Percentiles rank a stretch among this genome's conserved stretches.
phyloP scores from a whole-genome alignment of 345 rosid genomes.

The Viola odorata region DNA sequence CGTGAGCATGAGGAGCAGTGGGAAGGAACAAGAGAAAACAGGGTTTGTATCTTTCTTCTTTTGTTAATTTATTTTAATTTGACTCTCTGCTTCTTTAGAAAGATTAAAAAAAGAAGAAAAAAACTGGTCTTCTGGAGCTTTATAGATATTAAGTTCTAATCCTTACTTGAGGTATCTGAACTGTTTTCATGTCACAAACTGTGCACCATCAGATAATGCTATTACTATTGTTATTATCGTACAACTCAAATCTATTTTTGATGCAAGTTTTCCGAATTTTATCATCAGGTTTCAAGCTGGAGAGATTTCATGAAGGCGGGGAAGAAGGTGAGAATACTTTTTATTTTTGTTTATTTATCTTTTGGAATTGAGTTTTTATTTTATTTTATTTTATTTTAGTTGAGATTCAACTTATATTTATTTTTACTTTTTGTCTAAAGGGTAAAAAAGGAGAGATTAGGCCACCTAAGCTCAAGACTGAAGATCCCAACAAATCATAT shows the following conservation, averaged over 20 bases:
- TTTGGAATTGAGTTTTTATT: neutral
- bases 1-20: conserved; percentile 98
- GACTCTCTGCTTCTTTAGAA: neutral
- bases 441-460: conserved; percentile 87
- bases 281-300: conserved; percentile 81
- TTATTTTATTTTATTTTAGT: neutral
- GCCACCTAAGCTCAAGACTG: conserved; percentile 94
- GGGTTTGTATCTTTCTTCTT: conserved; percentile 44
- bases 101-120: too few relatives aligned
- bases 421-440: conserved; percentile 23
- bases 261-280: neutral
- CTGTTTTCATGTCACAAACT: too few relatives aligned
- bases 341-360: neutral
- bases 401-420: neutral
- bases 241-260: too few relatives aligned
- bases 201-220: too few relatives aligned
- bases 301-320: conserved; percentile 88
- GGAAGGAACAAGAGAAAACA: conserved; percentile 96
- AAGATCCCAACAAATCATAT: conserved; percentile 95
- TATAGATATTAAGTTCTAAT: too few relatives aligned
- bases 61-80: neutral
- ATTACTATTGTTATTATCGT: too few relatives aligned
- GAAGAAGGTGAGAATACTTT: conserved; percentile 60
- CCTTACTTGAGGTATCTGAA: too few relatives aligned
- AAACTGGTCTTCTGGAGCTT: too few relatives aligned